A percentile compares a stretch with the other conserved stretches of the same genome.
Conservation (phyloP, 2,329 filamentous ascomycete genomes). For the Bipolaris oryzae region DNA sequence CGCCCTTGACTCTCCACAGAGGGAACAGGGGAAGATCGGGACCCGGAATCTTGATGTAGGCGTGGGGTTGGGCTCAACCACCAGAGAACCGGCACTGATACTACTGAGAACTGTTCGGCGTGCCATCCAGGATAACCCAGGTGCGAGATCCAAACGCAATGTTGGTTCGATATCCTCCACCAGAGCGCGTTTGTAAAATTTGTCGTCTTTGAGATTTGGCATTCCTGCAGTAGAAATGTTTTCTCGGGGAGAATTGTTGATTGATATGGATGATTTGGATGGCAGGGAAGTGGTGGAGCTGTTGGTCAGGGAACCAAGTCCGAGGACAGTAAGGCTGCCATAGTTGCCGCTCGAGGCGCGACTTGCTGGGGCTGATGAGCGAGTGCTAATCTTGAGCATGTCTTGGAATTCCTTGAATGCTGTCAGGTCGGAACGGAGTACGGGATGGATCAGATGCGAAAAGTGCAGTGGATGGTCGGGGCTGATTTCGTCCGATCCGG, state of each 20-base stretch:
- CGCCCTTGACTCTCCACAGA: conserved; percentile 84
- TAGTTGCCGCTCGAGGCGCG: conserved; percentile 76
- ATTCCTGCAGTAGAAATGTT: conserved; percentile 38
- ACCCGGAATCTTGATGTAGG: conserved; percentile 59
- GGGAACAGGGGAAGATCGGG: conserved; percentile 73
- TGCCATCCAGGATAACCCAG: conserved; percentile 91
- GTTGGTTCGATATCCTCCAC: conserved; percentile 95
- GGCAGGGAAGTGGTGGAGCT: conserved; percentile 58
- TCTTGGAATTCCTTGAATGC: conserved; percentile 86
- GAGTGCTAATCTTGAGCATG: conserved; percentile 69
- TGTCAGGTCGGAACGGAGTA: conserved; percentile 79
- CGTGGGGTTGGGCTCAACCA: conserved; percentile 75
- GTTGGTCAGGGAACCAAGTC: conserved; percentile 58
- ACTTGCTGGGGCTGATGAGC: conserved; percentile 64
- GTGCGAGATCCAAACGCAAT: conserved; percentile 83
- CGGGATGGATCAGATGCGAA: conserved; percentile 79
- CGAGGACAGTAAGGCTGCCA: conserved; percentile 65
- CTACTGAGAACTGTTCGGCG: conserved; percentile 82
- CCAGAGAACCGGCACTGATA: conserved; percentile 81
- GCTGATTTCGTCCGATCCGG: conserved; percentile 58
- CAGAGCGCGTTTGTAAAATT: conserved; percentile 90
- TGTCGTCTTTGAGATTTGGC: conserved; percentile 81
- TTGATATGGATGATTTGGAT: conserved; percentile 53
- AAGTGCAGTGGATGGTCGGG: conserved; percentile 74
- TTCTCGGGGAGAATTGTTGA: conserved; percentile 47